Evolutionary conservation across 1,139 yeast species (phyloP).

Genomic region (Candida sanyaensis): DNA sequence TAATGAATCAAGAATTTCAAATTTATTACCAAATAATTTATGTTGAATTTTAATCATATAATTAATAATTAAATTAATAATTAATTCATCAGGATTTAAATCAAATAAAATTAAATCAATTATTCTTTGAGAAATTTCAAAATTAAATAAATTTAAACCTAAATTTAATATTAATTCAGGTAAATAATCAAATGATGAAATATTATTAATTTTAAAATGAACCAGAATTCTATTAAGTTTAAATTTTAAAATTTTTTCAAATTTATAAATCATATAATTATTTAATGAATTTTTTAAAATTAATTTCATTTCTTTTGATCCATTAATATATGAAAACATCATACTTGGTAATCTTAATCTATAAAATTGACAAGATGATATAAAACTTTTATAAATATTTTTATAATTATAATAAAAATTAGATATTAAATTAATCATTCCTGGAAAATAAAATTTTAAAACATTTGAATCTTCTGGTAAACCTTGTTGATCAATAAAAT

Average conservation of each 20-base stretch:
- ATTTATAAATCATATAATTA: conserved; percentile 30
- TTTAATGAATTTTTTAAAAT: conserved; percentile 11
- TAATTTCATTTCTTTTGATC: conserved; percentile 9
- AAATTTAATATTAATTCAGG: conserved; percentile 23
- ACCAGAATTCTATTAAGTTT: conserved; percentile 46
- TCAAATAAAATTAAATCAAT: conserved; percentile 64
- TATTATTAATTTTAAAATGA: conserved; percentile 47
- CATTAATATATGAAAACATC: conserved; percentile 17
- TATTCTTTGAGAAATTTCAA: conserved; percentile 31
- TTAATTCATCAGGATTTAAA: conserved; percentile 25
- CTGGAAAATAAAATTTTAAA: conserved; percentile 22
- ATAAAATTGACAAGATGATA: conserved; percentile 46
- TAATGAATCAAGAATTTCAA: conserved; percentile 43
- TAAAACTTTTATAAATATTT: conserved; percentile 40
- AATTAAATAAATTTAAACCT: conserved; percentile 23
- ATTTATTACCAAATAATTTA: conserved; percentile 52
- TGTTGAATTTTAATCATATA: conserved; percentile 48
- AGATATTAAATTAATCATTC: conserved; percentile 38
- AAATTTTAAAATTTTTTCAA: conserved; percentile 45
- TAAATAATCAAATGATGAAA: conserved; percentile 32
- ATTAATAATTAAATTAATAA: conserved; percentile 51
- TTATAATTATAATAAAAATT: conserved; percentile 39
- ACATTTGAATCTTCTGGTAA: conserved; percentile 7
- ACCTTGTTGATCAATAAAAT: conserved; percentile 18
- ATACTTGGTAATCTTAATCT: conserved; percentile 31